Percentiles rank a stretch among this genome's conserved stretches.
phyloP scores from a whole-genome alignment of 2,329 filamentous ascomycete genomes.

The Calycina herbarum region DNA sequence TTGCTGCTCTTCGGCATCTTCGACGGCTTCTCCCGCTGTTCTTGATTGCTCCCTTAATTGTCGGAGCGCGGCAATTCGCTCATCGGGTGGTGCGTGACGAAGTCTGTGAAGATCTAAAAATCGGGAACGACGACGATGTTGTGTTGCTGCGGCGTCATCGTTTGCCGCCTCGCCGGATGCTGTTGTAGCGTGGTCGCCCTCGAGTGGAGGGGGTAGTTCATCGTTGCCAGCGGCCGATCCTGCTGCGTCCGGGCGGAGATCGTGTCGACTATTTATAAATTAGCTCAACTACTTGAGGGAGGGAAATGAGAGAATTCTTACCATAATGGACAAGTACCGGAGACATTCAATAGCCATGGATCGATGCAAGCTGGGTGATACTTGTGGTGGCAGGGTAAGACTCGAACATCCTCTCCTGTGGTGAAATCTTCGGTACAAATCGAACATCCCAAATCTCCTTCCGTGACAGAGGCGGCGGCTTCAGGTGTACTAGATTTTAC shows the following conservation, averaged over 20 bases:
- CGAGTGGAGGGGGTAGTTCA: conserved; percentile 34
- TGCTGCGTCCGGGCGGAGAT: conserved; percentile 37
- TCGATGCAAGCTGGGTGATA: conserved; percentile 69
- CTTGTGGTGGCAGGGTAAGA: conserved; percentile 67
- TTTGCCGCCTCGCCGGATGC: conserved; percentile 37
- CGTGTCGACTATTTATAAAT: conserved; percentile 38
- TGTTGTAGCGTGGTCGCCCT: conserved; percentile 22
- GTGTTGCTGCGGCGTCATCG: conserved; percentile 37
- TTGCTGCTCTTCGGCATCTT: conserved; percentile 28
- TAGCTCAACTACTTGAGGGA: conserved; percentile 5
- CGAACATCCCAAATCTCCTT: conserved; percentile 53
- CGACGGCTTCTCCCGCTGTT: conserved; percentile 11
- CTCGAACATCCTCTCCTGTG: conserved; percentile 65
- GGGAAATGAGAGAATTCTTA: conserved; percentile 42
- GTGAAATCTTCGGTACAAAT: conserved; percentile 71
- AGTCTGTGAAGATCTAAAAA: conserved; percentile 58
- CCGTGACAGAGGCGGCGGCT: conserved; percentile 16
- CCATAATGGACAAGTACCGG: conserved; percentile 69
- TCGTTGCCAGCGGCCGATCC: conserved; percentile 17
- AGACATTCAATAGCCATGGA: conserved; percentile 69
- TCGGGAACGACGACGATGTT: conserved; percentile 50
- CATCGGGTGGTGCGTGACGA: conserved; percentile 58
- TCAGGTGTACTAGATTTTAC: conserved; percentile 16
- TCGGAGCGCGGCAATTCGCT: conserved; percentile 61
- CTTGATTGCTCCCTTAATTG: conserved; percentile 45